Conservation (phyloP, 179 eudicot genomes). For the Silene vulgaris region DNA sequence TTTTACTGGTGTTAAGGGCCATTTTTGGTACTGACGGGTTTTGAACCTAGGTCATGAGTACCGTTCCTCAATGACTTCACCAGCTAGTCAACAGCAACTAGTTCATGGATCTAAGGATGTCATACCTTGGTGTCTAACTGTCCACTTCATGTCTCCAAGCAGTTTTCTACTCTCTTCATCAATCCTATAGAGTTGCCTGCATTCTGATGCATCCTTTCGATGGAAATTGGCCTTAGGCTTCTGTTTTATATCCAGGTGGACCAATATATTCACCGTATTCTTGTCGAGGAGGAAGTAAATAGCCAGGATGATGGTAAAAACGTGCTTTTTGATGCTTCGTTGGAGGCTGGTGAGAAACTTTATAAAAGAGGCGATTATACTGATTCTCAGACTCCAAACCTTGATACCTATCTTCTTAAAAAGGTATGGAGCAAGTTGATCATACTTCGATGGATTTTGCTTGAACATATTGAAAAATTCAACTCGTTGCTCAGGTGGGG, state of each 20-base stretch:
- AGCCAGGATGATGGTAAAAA: conserved; percentile 32
- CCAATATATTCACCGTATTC: conserved; percentile 82
- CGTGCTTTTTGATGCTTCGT: conserved; percentile 55
- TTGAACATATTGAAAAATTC: conserved; percentile 13
- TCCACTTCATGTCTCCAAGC: neutral
- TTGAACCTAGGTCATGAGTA: neutral
- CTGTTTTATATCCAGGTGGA: conserved; percentile 52
- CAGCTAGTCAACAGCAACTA: neutral
- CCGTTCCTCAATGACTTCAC: neutral
- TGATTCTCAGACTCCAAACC: conserved; percentile 46
- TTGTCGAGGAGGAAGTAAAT: conserved; percentile 84
- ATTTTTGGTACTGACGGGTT: neutral
- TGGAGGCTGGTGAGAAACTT: conserved; percentile 57
- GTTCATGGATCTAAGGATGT: neutral
- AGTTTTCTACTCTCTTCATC: neutral
- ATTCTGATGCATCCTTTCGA: neutral
- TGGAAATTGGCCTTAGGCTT: conserved; percentile 3
- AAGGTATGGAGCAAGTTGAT: conserved; percentile 47
- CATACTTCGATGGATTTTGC: neutral
- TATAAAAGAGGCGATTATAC: conserved; percentile 72
- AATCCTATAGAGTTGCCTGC: conserved; percentile 1
- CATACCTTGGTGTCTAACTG: neutral
- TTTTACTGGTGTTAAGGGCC: neutral
- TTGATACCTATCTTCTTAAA: conserved; percentile 70
- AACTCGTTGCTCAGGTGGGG: conserved; percentile 60